Evolutionary conservation across 2,329 filamentous ascomycete genomes (phyloP), one percentile per base, ranked within the genome.

Genomic region (Curvularia lunata): DNA sequence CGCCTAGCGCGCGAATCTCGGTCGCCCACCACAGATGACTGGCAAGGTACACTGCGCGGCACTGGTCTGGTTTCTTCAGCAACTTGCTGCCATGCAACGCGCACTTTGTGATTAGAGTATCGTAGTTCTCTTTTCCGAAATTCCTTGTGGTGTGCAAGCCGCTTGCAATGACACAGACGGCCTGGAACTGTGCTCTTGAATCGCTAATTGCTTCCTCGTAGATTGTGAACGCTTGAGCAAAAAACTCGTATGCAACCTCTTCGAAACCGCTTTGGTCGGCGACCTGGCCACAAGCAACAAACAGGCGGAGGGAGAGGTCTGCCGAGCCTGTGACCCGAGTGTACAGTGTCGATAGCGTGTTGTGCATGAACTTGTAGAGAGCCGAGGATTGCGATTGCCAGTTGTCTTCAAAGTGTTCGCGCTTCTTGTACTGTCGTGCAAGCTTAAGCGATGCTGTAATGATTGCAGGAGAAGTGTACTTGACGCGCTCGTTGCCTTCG

Each of bases 21-120:
- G 92, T 93, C 1, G 92, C 91, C 95, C 95, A 99, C 95, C 95
- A 99, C 51, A 99, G 80, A 77, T 99, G 95, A 75, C 93, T 97
- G 3, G 95, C 95, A 66, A 99, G 81, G 73, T 98, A 99, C 10
- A 99, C 95, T 0, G 95, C 95, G 23, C 95, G 88, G 76, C 95
- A 99, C 79, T 99, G 95, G 75, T 99, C 95, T 1, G 95, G 96
- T 80, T 99, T 99, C 79, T 97, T 94, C 68, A 99, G 84, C 64
- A 99, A 82, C 77, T 98, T 99, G 80, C 93, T 97, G 18, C 95
- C 94, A 74, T 99, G 96, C 66, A 98, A 85, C 2, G 96, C 94
- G 66, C 92, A 96, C 79, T 99, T 99, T 9, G 95, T 99, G 73
- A 99, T 99, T 32, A 99, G 83, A 0, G 95, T 99, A 76, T 99